These are phyloP conservation scores for Suillus clintonianus DNA, from an alignment of 768 basidiomycete species.

Conservation along the genomic window DNA sequence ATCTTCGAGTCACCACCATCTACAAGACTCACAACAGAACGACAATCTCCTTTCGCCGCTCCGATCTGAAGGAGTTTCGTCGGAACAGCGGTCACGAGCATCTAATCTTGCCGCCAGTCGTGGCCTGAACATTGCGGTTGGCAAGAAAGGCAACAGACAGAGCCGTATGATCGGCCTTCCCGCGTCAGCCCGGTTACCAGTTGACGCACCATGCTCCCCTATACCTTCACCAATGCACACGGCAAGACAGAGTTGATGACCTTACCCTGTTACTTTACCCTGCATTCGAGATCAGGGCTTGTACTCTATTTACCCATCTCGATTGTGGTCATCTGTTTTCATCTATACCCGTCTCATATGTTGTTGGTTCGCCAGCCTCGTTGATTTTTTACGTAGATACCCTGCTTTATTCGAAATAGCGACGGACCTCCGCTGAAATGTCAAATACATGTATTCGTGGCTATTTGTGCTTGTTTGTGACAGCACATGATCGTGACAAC, in stretches of 20 bases:
- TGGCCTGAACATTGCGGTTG: constrained; percentile 68
- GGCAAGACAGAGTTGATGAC: constrained; percentile 24
- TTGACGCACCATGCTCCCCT: constrained; percentile 14
- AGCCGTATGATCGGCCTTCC: constrained; percentile 70
- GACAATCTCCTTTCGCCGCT: constrained; percentile 18
- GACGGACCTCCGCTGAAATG: background rate
- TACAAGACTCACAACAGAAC: constrained; percentile 34
- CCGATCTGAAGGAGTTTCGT: constrained; percentile 28
- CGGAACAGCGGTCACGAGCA: constrained; percentile 49
- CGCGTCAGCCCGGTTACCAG: constrained; percentile 35
- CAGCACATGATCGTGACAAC: background rate
- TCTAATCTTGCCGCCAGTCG: constrained; percentile 63
- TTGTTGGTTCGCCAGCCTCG: constrained; percentile 3
- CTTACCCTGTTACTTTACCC: background rate
- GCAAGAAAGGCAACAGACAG: constrained; percentile 61
- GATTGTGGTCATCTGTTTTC: constrained; percentile 14
- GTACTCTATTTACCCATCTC: constrained; percentile 13
- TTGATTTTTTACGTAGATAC: constrained; percentile 19
- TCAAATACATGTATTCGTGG: background rate
- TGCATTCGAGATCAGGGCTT: background rate
- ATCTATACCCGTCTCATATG: constrained; percentile 29
- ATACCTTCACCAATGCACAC: constrained; percentile 22
- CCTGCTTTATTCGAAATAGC: constrained; percentile 12
- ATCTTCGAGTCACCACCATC: constrained; percentile 37
- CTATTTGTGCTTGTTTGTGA: background rate